Conservation (phyloP, 1,139 yeast genomes). For the Yamadazyma taylorii region DNA sequence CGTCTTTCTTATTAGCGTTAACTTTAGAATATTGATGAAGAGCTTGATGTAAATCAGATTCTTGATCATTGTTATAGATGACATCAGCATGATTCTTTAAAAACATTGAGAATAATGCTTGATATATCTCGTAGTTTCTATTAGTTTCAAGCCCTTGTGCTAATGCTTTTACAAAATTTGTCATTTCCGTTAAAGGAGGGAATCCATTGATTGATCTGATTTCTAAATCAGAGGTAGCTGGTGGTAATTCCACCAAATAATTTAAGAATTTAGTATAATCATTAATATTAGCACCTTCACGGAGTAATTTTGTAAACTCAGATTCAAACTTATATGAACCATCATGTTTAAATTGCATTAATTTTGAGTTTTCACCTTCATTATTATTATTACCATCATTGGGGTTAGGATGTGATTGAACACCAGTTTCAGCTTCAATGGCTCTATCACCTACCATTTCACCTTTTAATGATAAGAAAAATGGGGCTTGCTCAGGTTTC, state of each 20-base stretch:
- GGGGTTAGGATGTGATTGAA: constrained; percentile 4
- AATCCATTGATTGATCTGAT: constrained; percentile 72
- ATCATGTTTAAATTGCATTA: constrained; percentile 28
- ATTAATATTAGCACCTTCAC: constrained; percentile 43
- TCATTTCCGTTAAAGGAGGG: constrained; percentile 65
- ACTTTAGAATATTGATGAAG: constrained; percentile 30
- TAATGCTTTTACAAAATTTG: constrained; percentile 65
- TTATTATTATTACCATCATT: constrained; percentile 15
- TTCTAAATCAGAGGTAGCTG: constrained; percentile 82
- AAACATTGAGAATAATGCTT: constrained; percentile 77
- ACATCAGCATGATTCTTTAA: constrained; percentile 83
- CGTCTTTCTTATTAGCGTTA: constrained; percentile 42
- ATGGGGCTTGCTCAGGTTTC: constrained; percentile 84
- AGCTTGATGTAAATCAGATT: constrained; percentile 38
- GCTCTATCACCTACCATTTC: constrained; percentile 71
- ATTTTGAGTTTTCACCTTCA: constrained; percentile 23
- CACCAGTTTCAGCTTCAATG: constrained; percentile 54
- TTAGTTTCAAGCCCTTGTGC: constrained; percentile 58
- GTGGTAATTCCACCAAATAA: constrained; percentile 63
- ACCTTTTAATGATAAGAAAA: constrained; percentile 66
- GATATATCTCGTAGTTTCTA: constrained; percentile 64
- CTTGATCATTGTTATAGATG: constrained; percentile 48
- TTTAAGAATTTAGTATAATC: constrained; percentile 54
- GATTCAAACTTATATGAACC: constrained; percentile 58
- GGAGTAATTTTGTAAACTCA: constrained; percentile 64